Conservation (phyloP, 164 flowering plant species). For the Stephania japonica region DNA sequence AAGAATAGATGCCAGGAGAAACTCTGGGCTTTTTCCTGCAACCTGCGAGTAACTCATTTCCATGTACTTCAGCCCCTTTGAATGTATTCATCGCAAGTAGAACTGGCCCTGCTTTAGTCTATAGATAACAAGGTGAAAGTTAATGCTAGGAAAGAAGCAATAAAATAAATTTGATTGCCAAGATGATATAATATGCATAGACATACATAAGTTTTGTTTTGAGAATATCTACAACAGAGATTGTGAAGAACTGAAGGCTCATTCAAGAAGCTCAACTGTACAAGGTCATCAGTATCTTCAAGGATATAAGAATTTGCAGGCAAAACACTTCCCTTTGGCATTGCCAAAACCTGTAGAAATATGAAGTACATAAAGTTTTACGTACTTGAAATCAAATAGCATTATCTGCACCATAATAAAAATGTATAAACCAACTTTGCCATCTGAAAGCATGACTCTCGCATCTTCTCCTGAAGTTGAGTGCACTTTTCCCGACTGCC, state of each 20-base stretch:
- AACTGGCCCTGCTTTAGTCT: slow-evolving; percentile 97
- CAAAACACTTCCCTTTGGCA: slow-evolving; percentile 45
- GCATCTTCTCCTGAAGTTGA: slow-evolving; percentile 63
- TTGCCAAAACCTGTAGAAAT: slow-evolving; percentile 48
- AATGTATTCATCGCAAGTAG: slow-evolving; percentile 92
- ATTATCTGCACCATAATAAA: not conserved
- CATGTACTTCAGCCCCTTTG: slow-evolving; percentile 55
- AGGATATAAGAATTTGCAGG: slow-evolving; percentile 90
- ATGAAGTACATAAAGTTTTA: slow-evolving; percentile 6
- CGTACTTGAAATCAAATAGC: not conserved
- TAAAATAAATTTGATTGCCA: not conserved
- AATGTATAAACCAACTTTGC: slow-evolving; percentile 51
- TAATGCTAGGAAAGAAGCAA: slow-evolving; percentile 6
- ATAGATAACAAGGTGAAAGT: slow-evolving; percentile 17
- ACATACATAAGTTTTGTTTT: slow-evolving; percentile 69
- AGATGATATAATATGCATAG: not conserved
- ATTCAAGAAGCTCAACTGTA: slow-evolving; percentile 86
- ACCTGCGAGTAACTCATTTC: slow-evolving; percentile 44
- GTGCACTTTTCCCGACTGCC: slow-evolving; percentile 72
- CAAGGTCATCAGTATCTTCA: slow-evolving; percentile 81
- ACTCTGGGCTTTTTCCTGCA: slow-evolving; percentile 48
- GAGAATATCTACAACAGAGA: slow-evolving; percentile 60
- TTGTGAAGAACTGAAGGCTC: slow-evolving; percentile 96
- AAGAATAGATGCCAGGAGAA: slow-evolving; percentile 77
- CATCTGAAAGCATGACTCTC: slow-evolving; percentile 48